Percentiles rank a stretch among this genome's conserved stretches.
phyloP scores from a whole-genome alignment of 768 basidiomycete genomes.

The Tephrocybe rancida region DNA sequence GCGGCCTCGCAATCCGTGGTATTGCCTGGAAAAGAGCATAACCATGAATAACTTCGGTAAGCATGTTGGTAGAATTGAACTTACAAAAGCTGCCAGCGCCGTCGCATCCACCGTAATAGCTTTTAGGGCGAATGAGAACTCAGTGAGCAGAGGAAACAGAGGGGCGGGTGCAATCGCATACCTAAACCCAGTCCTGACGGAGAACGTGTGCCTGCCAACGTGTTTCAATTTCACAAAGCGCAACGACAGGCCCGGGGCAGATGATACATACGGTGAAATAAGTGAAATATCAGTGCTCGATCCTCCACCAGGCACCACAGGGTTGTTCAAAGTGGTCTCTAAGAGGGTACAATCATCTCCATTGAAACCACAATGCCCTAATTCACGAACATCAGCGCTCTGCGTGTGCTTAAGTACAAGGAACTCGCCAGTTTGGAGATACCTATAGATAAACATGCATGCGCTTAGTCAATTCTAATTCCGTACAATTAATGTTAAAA shows the following conservation, averaged over 20 bases:
- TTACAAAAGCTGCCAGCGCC: constrained; percentile 45
- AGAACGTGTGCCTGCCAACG: constrained; percentile 35
- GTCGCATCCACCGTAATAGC: constrained; percentile 46
- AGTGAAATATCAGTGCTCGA: constrained; percentile 39
- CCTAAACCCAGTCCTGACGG: constrained; percentile 42
- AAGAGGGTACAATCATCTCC: constrained; percentile 40
- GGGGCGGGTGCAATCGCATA: constrained; percentile 13
- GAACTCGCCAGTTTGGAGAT: constrained; percentile 29
- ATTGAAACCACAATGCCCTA: constrained; percentile 37
- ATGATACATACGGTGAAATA: constrained; percentile 29
- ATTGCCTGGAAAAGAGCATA: constrained; percentile 37
- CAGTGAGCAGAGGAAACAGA: not conserved
- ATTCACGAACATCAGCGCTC: not conserved
- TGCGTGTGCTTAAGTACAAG: not conserved
- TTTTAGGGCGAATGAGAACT: constrained; percentile 9
- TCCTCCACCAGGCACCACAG: constrained; percentile 28
- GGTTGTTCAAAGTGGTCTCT: constrained; percentile 38
- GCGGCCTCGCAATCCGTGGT: constrained; percentile 35
- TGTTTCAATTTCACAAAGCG: constrained; percentile 5
- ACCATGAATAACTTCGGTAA: not conserved
- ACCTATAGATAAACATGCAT: constrained; percentile 15
- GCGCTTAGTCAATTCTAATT: not conserved
- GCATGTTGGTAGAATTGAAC: constrained; percentile 6
- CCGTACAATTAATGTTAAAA: not conserved
- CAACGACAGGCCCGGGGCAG: not conserved